phyloP scores from a whole-genome alignment of 352 stramenopile species.

The Phytophthora foliorum region DNA sequence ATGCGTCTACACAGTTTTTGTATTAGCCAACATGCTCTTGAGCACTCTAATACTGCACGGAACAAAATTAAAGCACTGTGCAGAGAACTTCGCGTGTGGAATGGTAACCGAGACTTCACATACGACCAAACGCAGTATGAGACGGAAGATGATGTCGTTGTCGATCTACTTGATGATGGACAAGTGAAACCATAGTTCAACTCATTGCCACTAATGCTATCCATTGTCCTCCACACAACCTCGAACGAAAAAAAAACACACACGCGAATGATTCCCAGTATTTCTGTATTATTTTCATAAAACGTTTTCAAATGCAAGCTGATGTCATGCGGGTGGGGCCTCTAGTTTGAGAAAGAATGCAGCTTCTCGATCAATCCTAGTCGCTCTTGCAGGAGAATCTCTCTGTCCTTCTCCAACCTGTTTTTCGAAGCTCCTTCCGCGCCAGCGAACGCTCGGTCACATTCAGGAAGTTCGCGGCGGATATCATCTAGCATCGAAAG shows the following conservation, averaged over 20 bases:
- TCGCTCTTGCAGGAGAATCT: background rate
- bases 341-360: no score
- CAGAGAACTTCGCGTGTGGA: no score
- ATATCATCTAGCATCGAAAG: background rate
- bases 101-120: background rate
- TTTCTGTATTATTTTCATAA: no score
- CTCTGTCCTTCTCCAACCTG: background rate
- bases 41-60: no score
- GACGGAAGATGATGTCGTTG: background rate
- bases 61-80: background rate
- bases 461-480: background rate
- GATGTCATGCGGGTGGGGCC: no score
- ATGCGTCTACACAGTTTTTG: constrained; percentile 16
- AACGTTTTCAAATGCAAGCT: no score
- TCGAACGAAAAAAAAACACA: no score
- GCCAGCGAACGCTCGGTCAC: background rate
- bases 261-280: background rate
- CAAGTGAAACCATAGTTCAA: no score
- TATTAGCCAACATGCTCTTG: background rate
- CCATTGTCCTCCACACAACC: no score
- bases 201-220: no score
- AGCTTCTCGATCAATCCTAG: background rate
- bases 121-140: background rate
- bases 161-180: background rate
- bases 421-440: background rate